A percentile compares a stretch with the other conserved stretches of the same genome.
Evolutionary conservation across 2,329 filamentous ascomycete species (phyloP).

Genomic region (Colletotrichum eremochloae): DNA sequence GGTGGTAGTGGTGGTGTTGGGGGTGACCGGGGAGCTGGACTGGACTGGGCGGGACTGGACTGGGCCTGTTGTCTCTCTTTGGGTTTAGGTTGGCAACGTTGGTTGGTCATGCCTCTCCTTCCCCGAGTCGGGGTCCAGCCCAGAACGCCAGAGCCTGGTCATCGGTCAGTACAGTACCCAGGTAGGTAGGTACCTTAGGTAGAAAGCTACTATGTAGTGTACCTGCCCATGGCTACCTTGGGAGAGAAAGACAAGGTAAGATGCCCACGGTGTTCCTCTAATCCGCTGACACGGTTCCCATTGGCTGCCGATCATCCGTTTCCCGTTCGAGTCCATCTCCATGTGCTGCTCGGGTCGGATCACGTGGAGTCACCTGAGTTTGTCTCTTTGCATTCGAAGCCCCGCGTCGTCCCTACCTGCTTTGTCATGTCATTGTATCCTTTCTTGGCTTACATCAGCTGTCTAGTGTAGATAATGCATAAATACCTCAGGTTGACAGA

Average conservation of each 20-base stretch:
- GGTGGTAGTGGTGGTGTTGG: not conserved
- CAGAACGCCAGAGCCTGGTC: not conserved
- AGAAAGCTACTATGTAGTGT: too few relatives aligned
- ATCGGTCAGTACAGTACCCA: not conserved
- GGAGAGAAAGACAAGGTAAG: not conserved
- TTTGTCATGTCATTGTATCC: not conserved
- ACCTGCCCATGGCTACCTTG: too few relatives aligned
- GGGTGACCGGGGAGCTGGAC: not conserved
- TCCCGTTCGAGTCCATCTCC: constrained; percentile 13
- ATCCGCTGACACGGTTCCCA: not conserved
- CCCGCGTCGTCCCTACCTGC: not conserved
- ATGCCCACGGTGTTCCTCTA: constrained; percentile 6
- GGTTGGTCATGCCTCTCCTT: constrained; percentile 3
- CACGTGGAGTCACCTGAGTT: constrained; percentile 22
- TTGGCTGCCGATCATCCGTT: constrained; percentile 14
- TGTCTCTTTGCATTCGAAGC: not conserved
- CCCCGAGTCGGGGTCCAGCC: constrained; percentile 31
- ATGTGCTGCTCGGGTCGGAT: constrained; percentile 22
- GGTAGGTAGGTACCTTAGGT: too few relatives aligned
- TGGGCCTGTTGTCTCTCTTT: not conserved
- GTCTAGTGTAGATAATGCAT: too few relatives aligned
- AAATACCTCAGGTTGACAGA: not conserved
- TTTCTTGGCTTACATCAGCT: not conserved
- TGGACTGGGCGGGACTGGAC: constrained; percentile 7
- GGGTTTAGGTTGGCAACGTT: constrained; percentile 8